These are phyloP conservation scores for Hydnum rufescens DNA, from an alignment of 768 basidiomycete genomes.

Conservation along the genomic window DNA sequence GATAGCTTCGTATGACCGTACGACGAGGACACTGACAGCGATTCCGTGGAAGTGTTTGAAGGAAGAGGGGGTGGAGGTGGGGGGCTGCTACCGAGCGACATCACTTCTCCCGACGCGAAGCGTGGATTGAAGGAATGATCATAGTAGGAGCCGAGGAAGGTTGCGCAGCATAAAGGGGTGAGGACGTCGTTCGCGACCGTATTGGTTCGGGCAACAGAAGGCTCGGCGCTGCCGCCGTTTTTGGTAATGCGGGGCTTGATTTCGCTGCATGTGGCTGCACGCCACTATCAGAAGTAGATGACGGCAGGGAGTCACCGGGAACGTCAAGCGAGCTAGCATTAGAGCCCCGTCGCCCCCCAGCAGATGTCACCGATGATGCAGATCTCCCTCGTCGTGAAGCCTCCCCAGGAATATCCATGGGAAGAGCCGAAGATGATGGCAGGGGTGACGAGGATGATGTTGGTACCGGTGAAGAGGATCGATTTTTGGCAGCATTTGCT, in stretches of 20 bases:
- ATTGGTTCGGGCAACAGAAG: neutral
- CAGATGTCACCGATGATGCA: neutral
- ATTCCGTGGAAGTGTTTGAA: neutral
- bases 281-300: neutral
- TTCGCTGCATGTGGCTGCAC: neutral
- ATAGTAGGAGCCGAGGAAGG: slow-evolving; percentile 56
- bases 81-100: slow-evolving; percentile 59
- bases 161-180: slow-evolving; percentile 34
- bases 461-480: neutral
- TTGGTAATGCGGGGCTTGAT: neutral
- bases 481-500: neutral
- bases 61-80: slow-evolving; percentile 20
- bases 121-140: slow-evolving; percentile 78
- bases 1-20: neutral
- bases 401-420: neutral
- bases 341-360: neutral
- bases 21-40: neutral
- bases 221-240: slow-evolving; percentile 8
- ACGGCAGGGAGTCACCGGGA: neutral
- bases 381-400: neutral
- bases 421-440: neutral
- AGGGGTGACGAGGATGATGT: neutral
- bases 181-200: slow-evolving; percentile 21
- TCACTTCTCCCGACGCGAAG: slow-evolving; percentile 65
- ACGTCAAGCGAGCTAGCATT: neutral